Percentiles rank a stretch among this genome's conserved stretches.
Evolutionary conservation across 352 stramenopile species (phyloP).

Genomic region (Globisporangium cederbergense): DNA sequence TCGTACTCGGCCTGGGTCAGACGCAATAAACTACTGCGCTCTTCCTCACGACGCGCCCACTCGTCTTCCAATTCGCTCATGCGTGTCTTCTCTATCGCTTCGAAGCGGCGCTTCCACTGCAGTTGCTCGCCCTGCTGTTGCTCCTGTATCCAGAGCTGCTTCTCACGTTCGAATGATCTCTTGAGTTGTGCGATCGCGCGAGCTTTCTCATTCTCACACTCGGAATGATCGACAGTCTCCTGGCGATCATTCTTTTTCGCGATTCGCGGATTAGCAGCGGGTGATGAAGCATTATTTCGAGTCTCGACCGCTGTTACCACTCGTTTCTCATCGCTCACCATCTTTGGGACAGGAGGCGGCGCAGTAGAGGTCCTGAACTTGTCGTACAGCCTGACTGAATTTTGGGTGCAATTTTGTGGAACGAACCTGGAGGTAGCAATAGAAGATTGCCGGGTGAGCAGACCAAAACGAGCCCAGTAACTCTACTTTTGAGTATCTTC

Average conservation of each 20-base stretch:
- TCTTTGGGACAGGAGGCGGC: not conserved
- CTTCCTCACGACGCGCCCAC: slow-evolving; percentile 74
- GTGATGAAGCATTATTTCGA: not conserved
- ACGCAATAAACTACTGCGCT: slow-evolving; percentile 51
- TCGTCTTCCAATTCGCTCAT: slow-evolving; percentile 81
- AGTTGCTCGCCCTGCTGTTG: slow-evolving; percentile 42
- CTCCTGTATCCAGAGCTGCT: slow-evolving; percentile 40
- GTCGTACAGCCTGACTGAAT: slow-evolving; percentile 5
- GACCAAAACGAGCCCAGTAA: not conserved
- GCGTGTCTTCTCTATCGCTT: slow-evolving; percentile 50
- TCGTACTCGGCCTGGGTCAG: slow-evolving; percentile 66
- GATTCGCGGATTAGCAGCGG: not conserved
- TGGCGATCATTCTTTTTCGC: not conserved
- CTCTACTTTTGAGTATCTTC: not conserved
- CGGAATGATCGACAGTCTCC: not conserved
- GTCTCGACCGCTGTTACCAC: not conserved
- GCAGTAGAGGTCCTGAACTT: not conserved
- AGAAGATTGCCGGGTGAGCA: not conserved
- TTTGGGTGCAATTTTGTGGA: not conserved
- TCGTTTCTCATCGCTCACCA: not conserved
- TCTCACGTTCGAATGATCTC: slow-evolving; percentile 31
- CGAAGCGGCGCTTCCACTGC: slow-evolving; percentile 53
- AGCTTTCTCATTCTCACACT: slow-evolving; percentile 8
- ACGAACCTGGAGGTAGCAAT: slow-evolving; percentile 1
- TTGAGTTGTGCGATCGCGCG: slow-evolving; percentile 28